Evolutionary conservation across 441 rosid species (phyloP).

Genomic region (Kokia cookei): DNA sequence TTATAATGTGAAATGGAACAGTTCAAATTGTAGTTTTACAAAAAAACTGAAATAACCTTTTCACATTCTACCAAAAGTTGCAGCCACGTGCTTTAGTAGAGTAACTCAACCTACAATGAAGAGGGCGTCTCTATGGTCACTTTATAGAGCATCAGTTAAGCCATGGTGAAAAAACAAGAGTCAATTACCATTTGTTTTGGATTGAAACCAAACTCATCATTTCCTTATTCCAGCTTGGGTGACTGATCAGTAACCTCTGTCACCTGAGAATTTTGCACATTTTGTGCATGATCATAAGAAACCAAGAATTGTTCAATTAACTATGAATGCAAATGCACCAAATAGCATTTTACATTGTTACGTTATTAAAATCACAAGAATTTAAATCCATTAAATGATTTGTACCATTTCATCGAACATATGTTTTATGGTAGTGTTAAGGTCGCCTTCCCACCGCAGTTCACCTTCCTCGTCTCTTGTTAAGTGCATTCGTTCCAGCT

Average conservation of each 20-base stretch:
- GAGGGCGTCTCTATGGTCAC: not conserved
- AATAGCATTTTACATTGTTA: too few species aligned
- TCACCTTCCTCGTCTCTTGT: not conserved
- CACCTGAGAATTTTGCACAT: not conserved
- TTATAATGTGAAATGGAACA: too few species aligned
- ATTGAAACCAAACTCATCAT: not conserved
- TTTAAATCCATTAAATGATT: not conserved
- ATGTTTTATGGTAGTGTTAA: not conserved
- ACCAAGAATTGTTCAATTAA: not conserved
- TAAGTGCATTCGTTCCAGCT: not conserved
- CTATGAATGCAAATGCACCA: too few species aligned
- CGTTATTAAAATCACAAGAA: too few species aligned
- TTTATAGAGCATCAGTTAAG: not conserved
- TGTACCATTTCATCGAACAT: not conserved
- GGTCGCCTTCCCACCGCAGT: not conserved
- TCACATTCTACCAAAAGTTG: too few species aligned
- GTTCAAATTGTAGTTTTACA: too few species aligned
- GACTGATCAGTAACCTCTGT: not conserved
- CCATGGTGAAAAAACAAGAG: not conserved
- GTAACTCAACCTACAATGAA: not conserved
- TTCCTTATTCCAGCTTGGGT: not conserved
- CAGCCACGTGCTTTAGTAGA: not conserved
- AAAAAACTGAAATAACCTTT: too few species aligned
- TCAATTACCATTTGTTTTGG: not conserved
- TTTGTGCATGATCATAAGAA: not conserved